Evolutionary conservation across 306 rosid species (phyloP).

Genomic region (Vicia faba): DNA sequence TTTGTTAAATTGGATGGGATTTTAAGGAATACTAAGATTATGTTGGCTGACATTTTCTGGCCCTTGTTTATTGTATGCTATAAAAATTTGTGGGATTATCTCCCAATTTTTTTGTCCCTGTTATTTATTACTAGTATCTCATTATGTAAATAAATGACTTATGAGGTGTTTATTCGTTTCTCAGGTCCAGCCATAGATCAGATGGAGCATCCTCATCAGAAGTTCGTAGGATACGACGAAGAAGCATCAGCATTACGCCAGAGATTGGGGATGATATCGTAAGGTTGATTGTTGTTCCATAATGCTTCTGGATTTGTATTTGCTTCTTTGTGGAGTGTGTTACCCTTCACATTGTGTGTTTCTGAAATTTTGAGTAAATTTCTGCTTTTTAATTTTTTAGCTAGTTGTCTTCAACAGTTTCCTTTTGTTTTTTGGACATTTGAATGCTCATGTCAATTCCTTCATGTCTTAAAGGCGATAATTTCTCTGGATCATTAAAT

Average conservation of each 20-base stretch:
- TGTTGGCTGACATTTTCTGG: slow-evolving; percentile 18
- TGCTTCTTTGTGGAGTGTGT: slow-evolving; percentile 29
- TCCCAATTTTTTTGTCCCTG: slow-evolving; percentile 5
- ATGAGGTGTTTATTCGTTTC: slow-evolving; percentile 30
- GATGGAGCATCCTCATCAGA: slow-evolving; percentile 82
- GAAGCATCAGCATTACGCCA: slow-evolving; percentile 98
- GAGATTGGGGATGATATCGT: slow-evolving; percentile 99
- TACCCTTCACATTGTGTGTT: slow-evolving; percentile 17
- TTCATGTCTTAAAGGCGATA: slow-evolving; percentile 26
- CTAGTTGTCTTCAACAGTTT: slow-evolving; percentile 1
- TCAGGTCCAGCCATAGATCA: slow-evolving; percentile 65
- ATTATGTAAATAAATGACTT: slow-evolving; percentile 24
- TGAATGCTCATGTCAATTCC: slow-evolving; percentile 22
- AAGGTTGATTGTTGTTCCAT: slow-evolving; percentile 65
- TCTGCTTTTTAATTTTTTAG: slow-evolving; percentile 3
- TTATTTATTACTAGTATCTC: slow-evolving; percentile 19
- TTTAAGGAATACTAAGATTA: slow-evolving; percentile 11
- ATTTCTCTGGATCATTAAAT: slow-evolving; percentile 13
- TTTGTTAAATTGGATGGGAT: slow-evolving; percentile 13
- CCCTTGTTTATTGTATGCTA: not conserved
- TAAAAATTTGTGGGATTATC: slow-evolving; percentile 26
- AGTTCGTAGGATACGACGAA: slow-evolving; percentile 84
- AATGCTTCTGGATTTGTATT: slow-evolving; percentile 28
- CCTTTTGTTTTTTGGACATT: slow-evolving; percentile 15
- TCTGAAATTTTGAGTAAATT: slow-evolving; percentile 31